A percentile compares a stretch with the other conserved stretches of the same genome.
Evolutionary conservation across 257 asterid species (phyloP).

Genomic region (Cynanchum wilfordii): DNA sequence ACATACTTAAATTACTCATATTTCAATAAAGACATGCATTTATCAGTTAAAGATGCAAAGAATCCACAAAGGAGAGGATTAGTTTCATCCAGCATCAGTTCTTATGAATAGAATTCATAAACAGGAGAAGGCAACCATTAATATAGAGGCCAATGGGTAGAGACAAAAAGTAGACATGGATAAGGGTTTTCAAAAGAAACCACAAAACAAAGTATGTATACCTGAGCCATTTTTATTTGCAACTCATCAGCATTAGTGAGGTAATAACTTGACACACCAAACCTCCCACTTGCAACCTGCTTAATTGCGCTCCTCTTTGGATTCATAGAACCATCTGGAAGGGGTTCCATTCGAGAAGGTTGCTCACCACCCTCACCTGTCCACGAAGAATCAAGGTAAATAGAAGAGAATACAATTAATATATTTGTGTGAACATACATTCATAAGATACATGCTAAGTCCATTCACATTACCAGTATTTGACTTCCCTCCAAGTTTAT

Average conservation of each 20-base stretch:
- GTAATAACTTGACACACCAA: conserved; percentile 97
- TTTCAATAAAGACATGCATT: conserved; percentile 52
- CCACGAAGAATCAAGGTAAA: conserved; percentile 6
- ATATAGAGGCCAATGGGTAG: conserved; percentile 20
- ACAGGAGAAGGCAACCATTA: conserved; percentile 29
- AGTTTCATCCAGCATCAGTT: conserved; percentile 46
- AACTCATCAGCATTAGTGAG: conserved; percentile 94
- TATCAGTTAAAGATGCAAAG: conserved; percentile 54
- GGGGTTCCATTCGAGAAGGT: conserved; percentile 97
- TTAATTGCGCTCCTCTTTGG: conserved; percentile 95
- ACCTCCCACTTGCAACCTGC: conserved; percentile 99
- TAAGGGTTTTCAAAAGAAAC: conserved; percentile 5
- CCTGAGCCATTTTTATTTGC: conserved; percentile 99
- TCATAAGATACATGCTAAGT: background rate
- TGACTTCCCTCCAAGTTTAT: conserved; percentile 89
- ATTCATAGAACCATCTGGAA: conserved; percentile 80
- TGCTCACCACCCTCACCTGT: conserved; percentile 99
- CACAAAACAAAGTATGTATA: conserved; percentile 22
- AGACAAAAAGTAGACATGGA: conserved; percentile 8
- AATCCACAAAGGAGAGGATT: conserved; percentile 46
- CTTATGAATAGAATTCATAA: conserved; percentile 54
- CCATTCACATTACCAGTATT: conserved; percentile 65
- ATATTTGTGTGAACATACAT: background rate
- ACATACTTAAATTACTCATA: conserved; percentile 26
- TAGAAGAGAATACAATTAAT: background rate